These are phyloP conservation scores for Dactylonectria macrodidyma DNA, from an alignment of 2,329 filamentous ascomycete genomes.

Conservation along the genomic window DNA sequence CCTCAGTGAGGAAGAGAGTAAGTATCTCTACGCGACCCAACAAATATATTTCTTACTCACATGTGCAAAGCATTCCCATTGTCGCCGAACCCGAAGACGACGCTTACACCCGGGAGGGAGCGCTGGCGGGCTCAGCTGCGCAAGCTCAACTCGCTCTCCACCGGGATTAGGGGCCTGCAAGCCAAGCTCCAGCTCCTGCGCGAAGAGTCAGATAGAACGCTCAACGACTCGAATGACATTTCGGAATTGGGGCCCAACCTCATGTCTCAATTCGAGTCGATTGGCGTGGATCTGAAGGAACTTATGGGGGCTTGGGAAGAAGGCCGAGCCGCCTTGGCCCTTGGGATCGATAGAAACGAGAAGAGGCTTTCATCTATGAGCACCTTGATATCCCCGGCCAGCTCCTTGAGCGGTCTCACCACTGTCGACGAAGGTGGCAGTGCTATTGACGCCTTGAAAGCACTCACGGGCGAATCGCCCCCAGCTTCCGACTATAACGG, in stretches of 20 bases:
- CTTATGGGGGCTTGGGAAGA: slow-evolving; percentile 89
- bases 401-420: slow-evolving; percentile 78
- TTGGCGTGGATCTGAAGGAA: slow-evolving; percentile 87
- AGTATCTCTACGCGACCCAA: slow-evolving; percentile 50
- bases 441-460: slow-evolving; percentile 77
- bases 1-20: slow-evolving; percentile 85
- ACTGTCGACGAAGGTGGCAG: slow-evolving; percentile 68
- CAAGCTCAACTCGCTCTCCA: slow-evolving; percentile 89
- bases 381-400: slow-evolving; percentile 70
- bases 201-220: slow-evolving; percentile 86
- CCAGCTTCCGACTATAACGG: slow-evolving; percentile 66
- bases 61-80: slow-evolving; percentile 63
- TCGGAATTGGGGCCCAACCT: slow-evolving; percentile 84
- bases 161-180: slow-evolving; percentile 91
- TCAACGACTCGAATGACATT: slow-evolving; percentile 81
- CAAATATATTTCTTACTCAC: slow-evolving; percentile 31
- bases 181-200: slow-evolving; percentile 94
- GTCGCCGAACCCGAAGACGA: slow-evolving; percentile 70
- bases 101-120: slow-evolving; percentile 82
- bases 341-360: slow-evolving; percentile 86
- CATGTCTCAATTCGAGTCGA: slow-evolving; percentile 93
- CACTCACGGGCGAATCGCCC: slow-evolving; percentile 80
- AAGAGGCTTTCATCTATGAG: slow-evolving; percentile 77
- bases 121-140: slow-evolving; percentile 89
- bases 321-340: slow-evolving; percentile 85